A percentile compares a stretch with the other conserved stretches of the same genome.
These are phyloP conservation scores for Vinca minor DNA, from an alignment of 257 asterid species.

Conservation along the genomic window DNA sequence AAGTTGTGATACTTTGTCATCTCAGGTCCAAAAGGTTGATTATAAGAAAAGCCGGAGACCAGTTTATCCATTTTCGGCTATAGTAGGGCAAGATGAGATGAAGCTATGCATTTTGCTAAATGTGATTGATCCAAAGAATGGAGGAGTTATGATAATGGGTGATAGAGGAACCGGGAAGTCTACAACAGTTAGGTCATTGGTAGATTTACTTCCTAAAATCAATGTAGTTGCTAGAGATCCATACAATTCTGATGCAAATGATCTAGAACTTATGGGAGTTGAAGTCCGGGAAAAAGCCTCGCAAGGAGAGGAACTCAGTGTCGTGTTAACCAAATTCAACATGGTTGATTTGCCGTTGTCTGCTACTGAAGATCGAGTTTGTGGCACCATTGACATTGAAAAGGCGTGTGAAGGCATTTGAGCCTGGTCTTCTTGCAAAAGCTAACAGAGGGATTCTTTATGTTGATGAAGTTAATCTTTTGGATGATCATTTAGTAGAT, in stretches of 20 bases:
- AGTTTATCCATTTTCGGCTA: slow-evolving; percentile 90
- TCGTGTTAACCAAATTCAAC: slow-evolving; percentile 52
- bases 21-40: slow-evolving; percentile 46
- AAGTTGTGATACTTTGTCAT: too few relatives aligned
- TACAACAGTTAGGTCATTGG: slow-evolving; percentile 75
- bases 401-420: slow-evolving; percentile 96
- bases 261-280: slow-evolving; percentile 71
- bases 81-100: slow-evolving; percentile 99
- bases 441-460: slow-evolving; percentile 85
- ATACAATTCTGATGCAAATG: slow-evolving; percentile 89
- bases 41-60: slow-evolving; percentile 72
- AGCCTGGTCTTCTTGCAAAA: slow-evolving; percentile 91
- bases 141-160: slow-evolving; percentile 98
- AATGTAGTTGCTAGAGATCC: slow-evolving; percentile 70
- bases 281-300: slow-evolving; percentile 59
- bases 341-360: slow-evolving; percentile 95
- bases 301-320: slow-evolving; percentile 45
- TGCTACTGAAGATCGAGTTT: slow-evolving; percentile 88
- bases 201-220: slow-evolving; percentile 83
- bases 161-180: slow-evolving; percentile 97
- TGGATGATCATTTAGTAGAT: slow-evolving; percentile 90
- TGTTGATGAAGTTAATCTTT: slow-evolving; percentile 86
- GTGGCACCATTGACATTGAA: slow-evolving; percentile 91
- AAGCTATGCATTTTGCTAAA: slow-evolving; percentile 73
- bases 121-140: slow-evolving; percentile 93